A percentile compares a stretch with the other conserved stretches of the same genome.
Evolutionary conservation across 768 basidiomycete genomes (phyloP).

Genomic region (Lactarius deliciosus): DNA sequence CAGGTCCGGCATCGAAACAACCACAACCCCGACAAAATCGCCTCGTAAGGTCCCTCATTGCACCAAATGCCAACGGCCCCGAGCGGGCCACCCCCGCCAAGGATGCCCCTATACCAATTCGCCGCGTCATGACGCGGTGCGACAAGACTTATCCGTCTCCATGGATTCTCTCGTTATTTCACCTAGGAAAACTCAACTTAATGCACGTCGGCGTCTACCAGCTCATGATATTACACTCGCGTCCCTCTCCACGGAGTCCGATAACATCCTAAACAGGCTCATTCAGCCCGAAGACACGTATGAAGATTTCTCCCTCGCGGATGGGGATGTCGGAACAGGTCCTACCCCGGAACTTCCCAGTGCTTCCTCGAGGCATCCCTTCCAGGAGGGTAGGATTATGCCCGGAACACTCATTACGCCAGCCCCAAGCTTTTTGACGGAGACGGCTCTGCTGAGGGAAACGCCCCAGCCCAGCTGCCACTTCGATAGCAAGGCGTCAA

Average conservation of each 20-base stretch:
- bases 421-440: conserved; percentile 18
- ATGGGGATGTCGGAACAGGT: conserved; percentile 2
- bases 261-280: conserved; percentile 48
- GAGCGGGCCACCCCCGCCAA: conserved; percentile 61
- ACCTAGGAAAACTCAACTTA: conserved; percentile 18
- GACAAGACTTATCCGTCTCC: conserved; percentile 17
- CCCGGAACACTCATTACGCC: conserved; percentile 29
- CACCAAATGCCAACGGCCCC: conserved; percentile 54
- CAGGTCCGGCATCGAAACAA: conserved; percentile 11
- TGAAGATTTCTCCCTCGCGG: conserved; percentile 32
- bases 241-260: conserved; percentile 50
- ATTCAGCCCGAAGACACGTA: conserved; percentile 45
- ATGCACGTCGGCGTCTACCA: conserved; percentile 33
- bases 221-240: conserved; percentile 45
- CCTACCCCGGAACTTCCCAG: conserved; percentile 1
- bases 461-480: not conserved
- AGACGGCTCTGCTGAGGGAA: conserved; percentile 8
- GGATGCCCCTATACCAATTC: conserved; percentile 49
- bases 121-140: not conserved
- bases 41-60: conserved; percentile 56
- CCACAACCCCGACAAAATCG: conserved; percentile 38
- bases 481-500: conserved; percentile 14
- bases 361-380: conserved; percentile 1
- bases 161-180: conserved; percentile 27
- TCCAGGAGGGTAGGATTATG: conserved; percentile 26